These are phyloP conservation scores for Candida hispaniensis DNA, from an alignment of 805 yeast species.

Conservation along the genomic window DNA sequence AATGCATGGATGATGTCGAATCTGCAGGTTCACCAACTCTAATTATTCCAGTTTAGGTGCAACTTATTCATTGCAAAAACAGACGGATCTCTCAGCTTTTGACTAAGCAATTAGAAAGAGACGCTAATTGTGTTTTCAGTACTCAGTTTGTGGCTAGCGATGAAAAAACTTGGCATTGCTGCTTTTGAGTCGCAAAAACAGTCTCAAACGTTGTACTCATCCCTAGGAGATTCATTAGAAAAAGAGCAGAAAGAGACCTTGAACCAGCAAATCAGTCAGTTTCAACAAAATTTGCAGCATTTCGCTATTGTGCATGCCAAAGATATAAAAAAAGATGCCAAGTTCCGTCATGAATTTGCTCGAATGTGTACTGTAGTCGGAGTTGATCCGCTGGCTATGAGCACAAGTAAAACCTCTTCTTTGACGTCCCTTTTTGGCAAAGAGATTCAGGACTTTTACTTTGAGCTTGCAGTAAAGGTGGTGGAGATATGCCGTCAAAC, in stretches of 20 bases:
- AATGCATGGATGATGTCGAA: too few relatives aligned
- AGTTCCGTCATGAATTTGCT: conserved; percentile 60
- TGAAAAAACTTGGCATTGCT: conserved; percentile 39
- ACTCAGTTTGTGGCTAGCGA: too few relatives aligned
- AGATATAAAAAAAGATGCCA: conserved; percentile 53
- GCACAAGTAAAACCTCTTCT: conserved; percentile 26
- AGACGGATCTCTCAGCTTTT: too few relatives aligned
- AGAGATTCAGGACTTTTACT: conserved; percentile 43
- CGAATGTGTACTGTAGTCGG: conserved; percentile 72
- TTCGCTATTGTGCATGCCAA: conserved; percentile 64
- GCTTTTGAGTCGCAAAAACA: conserved; percentile 35
- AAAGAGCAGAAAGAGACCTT: conserved; percentile 50
- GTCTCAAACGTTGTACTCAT: conserved; percentile 34
- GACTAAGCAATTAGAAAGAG: too few relatives aligned
- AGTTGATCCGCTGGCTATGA: conserved; percentile 59
- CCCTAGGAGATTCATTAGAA: conserved; percentile 41
- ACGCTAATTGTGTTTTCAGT: too few relatives aligned
- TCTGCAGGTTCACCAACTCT: too few relatives aligned
- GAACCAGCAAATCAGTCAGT: conserved; percentile 59
- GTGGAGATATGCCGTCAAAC: conserved; percentile 68
- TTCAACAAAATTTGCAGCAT: conserved; percentile 64
- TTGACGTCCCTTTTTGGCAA: conserved; percentile 30
- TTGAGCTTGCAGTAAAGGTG: conserved; percentile 60
- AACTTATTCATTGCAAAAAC: too few relatives aligned
- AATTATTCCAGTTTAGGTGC: too few relatives aligned